These are phyloP conservation scores for Boletus speciosus DNA, from an alignment of 768 basidiomycete species.

Conservation along the genomic window DNA sequence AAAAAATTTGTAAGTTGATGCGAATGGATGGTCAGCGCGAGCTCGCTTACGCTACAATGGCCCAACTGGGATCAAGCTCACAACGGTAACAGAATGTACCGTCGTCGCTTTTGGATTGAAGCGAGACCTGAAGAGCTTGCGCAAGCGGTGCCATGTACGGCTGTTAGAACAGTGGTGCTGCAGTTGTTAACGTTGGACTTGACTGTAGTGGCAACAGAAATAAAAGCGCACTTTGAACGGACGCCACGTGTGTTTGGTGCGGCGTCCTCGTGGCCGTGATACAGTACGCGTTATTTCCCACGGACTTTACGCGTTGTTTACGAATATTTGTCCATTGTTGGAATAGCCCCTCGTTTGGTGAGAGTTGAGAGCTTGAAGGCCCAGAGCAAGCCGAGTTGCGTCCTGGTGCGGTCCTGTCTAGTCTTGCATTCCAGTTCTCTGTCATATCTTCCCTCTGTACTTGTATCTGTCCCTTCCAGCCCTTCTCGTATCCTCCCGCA, in stretches of 20 bases:
- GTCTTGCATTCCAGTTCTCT: not conserved
- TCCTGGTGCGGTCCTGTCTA: not conserved
- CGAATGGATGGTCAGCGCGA: not conserved
- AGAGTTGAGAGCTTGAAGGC: not conserved
- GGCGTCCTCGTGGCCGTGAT: conserved; percentile 14
- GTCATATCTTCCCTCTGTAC: conserved; percentile 17
- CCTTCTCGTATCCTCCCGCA: not conserved
- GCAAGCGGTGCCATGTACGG: conserved; percentile 17
- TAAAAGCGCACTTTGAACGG: no score
- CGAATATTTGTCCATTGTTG: conserved; percentile 26
- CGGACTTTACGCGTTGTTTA: conserved; percentile 31
- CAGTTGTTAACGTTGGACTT: not conserved
- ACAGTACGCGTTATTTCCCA: conserved; percentile 23
- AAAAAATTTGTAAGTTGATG: not conserved
- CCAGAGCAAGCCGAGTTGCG: conserved; percentile 1
- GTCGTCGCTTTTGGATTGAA: conserved; percentile 20
- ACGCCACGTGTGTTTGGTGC: conserved; percentile 14
- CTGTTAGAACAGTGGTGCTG: no score
- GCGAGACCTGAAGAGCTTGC: conserved; percentile 22
- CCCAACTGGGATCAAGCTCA: conserved; percentile 45
- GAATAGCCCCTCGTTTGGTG: conserved; percentile 3
- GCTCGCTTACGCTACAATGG: conserved; percentile 39
- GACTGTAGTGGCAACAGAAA: no score
- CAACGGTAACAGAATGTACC: conserved; percentile 23
- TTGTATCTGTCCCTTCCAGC: conserved; percentile 10